Conservation (phyloP, 2,329 filamentous ascomycete genomes). For the Ploettnerulaceae sp. region DNA sequence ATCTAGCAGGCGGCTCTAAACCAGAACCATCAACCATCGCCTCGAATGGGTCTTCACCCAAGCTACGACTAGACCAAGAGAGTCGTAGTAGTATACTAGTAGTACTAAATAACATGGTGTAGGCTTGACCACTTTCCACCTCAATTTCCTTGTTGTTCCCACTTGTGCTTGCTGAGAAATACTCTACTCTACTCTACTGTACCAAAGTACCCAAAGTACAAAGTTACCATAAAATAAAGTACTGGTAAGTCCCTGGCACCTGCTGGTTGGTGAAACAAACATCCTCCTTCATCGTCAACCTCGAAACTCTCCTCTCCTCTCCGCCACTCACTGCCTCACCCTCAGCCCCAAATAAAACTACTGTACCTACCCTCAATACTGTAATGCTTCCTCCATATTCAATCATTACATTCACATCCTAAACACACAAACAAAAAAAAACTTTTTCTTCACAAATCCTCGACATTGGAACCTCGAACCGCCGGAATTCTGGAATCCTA, state of each 20-base stretch:
- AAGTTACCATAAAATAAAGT: constrained; percentile 11
- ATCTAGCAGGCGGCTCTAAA: too few relatives aligned
- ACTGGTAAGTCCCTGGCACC: constrained; percentile 2
- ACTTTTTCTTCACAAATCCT: constrained; percentile 4
- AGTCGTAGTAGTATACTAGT: too few relatives aligned
- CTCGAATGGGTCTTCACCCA: neutral
- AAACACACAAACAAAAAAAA: too few relatives aligned
- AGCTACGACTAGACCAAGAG: too few relatives aligned
- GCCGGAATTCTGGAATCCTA: constrained; percentile 15
- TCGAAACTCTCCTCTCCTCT: neutral
- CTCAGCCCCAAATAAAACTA: constrained; percentile 11
- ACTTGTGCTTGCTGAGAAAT: neutral
- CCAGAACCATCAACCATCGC: neutral
- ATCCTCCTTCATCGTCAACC: constrained; percentile 4
- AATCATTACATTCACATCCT: constrained; percentile 6
- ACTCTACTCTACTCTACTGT: too few relatives aligned
- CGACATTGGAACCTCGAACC: constrained; percentile 12
- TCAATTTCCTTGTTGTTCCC: constrained; percentile 5
- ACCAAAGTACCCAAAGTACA: too few relatives aligned
- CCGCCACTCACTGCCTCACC: too few relatives aligned
- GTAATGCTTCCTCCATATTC: constrained; percentile 1
- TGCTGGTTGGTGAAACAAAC: constrained; percentile 13
- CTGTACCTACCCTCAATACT: constrained; percentile 9
- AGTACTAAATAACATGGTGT: too few relatives aligned
- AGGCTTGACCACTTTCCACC: neutral